phyloP scores from a whole-genome alignment of 2,329 filamentous ascomycete genomes.

The Trichoderma sp. region DNA sequence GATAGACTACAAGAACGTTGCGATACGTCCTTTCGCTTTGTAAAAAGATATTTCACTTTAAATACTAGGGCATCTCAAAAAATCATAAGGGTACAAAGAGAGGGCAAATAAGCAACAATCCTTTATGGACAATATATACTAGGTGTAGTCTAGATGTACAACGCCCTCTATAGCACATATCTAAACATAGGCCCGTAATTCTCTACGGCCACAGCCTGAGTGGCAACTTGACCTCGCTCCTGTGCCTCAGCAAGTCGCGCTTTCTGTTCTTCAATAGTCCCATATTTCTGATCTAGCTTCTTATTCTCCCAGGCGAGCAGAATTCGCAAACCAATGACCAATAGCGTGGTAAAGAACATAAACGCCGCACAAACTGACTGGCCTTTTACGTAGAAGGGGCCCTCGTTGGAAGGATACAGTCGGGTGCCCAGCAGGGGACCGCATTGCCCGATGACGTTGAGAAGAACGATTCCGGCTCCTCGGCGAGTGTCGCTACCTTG shows the following conservation, averaged over 20 bases:
- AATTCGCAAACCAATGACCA: slow-evolving; percentile 19
- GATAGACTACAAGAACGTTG: too few species aligned
- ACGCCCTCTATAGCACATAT: slow-evolving; percentile 22
- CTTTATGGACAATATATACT: not conserved
- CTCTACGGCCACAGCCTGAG: slow-evolving; percentile 19
- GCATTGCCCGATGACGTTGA: slow-evolving; percentile 74
- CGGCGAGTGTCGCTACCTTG: slow-evolving; percentile 63
- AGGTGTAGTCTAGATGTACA: not conserved
- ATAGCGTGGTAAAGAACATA: slow-evolving; percentile 24
- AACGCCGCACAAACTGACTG: slow-evolving; percentile 25
- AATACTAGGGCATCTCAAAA: too few species aligned
- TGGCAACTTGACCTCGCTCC: slow-evolving; percentile 1
- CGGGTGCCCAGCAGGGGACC: slow-evolving; percentile 63
- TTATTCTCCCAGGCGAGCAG: slow-evolving; percentile 24
- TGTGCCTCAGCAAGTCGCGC: not conserved
- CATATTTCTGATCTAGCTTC: slow-evolving; percentile 19
- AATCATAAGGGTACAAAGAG: too few species aligned
- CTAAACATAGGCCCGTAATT: slow-evolving; percentile 26
- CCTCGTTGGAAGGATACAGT: slow-evolving; percentile 54
- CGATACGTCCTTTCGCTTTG: too few species aligned
- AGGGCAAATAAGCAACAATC: not conserved
- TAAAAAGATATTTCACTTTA: too few species aligned
- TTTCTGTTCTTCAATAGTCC: slow-evolving; percentile 11
- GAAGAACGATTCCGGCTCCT: slow-evolving; percentile 68
- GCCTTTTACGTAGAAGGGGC: slow-evolving; percentile 48